Base-by-base conservation (phyloP, 345 rosid genomes). In the Citrus mangshanensis region DNA sequence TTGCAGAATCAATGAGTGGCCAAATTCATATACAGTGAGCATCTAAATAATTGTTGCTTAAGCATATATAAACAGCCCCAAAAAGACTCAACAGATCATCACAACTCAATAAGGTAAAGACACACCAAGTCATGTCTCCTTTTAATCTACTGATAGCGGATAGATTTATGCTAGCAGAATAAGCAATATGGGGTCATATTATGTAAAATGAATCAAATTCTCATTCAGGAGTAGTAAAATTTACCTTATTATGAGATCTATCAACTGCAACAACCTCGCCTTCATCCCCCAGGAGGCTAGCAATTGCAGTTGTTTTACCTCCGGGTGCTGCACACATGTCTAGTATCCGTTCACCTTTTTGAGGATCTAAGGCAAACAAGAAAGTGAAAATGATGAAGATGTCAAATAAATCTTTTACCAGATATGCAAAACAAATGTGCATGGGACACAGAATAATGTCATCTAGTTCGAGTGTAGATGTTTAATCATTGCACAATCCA, bases 291-390 rank as follows among this genome's bases (percentile, higher is more conserved):
- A 96, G 94, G 78, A 96, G 89, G 63, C 87, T 85, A 68, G 99
- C 97, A 81, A 94, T 89, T 76, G 95, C 97, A 65, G 99, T 94
- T 72, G 99, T 96, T 80, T 96, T 96, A 73, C 99, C 99, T 80
- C 99, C 99, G 0, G 98, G 99, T 56, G 98, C 98, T 67, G 99
- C 99, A 78, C 99, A 96, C 99, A 94, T 96, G 86, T 96, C 99
- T 81, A 96, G 81, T 83, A 96, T 82, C 55, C 93, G 87, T 82
- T 96, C 99, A 75, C 99, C 99, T 82, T 78, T 93, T 56, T 89
- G 93, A 89, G 99, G 99, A 91, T 96, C 99, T 93, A 82, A 24
- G 46, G 55, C 70, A 82, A 72, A 84, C 79, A 73, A 79, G 19
- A 49, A 76, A 21, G 34, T 40, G 1, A 37, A 69, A 74, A 30